Conservation (phyloP, 495 filamentous ascomycete species). For the Thozetella sp. region DNA sequence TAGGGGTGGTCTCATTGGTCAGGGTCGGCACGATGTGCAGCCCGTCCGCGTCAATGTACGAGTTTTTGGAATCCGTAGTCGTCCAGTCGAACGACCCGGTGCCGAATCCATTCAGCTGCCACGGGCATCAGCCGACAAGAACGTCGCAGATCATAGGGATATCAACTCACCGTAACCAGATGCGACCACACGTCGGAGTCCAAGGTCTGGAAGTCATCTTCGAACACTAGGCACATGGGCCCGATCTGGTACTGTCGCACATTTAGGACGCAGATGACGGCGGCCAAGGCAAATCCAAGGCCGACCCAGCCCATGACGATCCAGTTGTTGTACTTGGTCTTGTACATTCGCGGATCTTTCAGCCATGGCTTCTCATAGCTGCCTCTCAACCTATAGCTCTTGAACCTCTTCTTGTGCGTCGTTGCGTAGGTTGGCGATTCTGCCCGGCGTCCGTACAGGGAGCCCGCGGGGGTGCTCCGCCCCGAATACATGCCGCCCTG, state of each 20-base stretch:
- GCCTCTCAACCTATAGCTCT: slow-evolving; percentile 31
- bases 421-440: neutral
- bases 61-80: slow-evolving; percentile 38
- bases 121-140: neutral
- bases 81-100: slow-evolving; percentile 47
- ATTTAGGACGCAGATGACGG: slow-evolving; percentile 23
- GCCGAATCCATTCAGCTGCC: slow-evolving; percentile 36
- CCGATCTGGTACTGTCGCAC: slow-evolving; percentile 11
- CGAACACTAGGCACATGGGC: slow-evolving; percentile 29
- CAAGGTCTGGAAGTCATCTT: slow-evolving; percentile 40
- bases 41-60: slow-evolving; percentile 36
- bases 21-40: slow-evolving; percentile 49
- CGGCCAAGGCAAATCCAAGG: slow-evolving; percentile 26
- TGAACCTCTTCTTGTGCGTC: slow-evolving; percentile 20
- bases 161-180: slow-evolving; percentile 22
- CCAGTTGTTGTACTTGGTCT: slow-evolving; percentile 27
- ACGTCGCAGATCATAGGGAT: neutral
- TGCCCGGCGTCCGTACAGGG: slow-evolving; percentile 4
- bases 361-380: slow-evolving; percentile 41
- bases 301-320: slow-evolving; percentile 34
- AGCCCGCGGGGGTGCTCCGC: slow-evolving; percentile 2
- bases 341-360: slow-evolving; percentile 20
- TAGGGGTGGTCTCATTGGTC: slow-evolving; percentile 34
- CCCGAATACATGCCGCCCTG: neutral
- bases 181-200: slow-evolving; percentile 33